Conservation (phyloP, 2,329 filamentous ascomycete genomes). For the Cladorrhinum sp. region DNA sequence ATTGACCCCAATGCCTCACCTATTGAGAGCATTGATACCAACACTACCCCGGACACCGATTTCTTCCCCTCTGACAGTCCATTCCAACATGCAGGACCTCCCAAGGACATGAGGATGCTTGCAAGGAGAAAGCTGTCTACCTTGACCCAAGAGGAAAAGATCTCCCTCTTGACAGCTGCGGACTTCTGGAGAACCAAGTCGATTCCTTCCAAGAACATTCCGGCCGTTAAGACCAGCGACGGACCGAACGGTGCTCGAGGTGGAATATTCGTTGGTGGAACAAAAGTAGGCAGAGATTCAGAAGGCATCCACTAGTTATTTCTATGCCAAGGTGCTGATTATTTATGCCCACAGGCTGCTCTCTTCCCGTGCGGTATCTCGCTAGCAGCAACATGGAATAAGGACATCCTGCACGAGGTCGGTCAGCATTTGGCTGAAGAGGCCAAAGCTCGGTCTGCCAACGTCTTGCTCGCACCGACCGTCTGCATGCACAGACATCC, state of each 20-base stretch:
- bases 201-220: constrained; percentile 60
- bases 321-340: constrained; percentile 9
- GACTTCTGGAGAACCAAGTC: constrained; percentile 70
- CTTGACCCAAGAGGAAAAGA: constrained; percentile 58
- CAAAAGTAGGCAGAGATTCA: constrained; percentile 42
- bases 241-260: constrained; percentile 69
- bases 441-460: constrained; percentile 67
- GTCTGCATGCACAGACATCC: constrained; percentile 81
- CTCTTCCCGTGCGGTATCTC: constrained; percentile 78
- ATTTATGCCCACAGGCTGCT: constrained; percentile 55
- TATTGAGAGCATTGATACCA: constrained; percentile 35
- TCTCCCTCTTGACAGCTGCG: constrained; percentile 57
- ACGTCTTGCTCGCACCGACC: constrained; percentile 72
- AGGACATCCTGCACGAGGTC: constrained; percentile 64
- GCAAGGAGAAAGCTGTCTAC: constrained; percentile 49
- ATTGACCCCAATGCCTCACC: constrained; percentile 37
- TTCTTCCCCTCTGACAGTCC: constrained; percentile 47
- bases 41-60: constrained; percentile 49
- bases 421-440: constrained; percentile 71
- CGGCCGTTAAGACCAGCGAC: constrained; percentile 64
- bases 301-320: neutral
- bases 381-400: constrained; percentile 76
- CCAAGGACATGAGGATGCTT: constrained; percentile 39
- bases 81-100: constrained; percentile 32
- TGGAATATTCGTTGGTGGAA: constrained; percentile 65